phyloP scores from a whole-genome alignment of 129 eudicot genomes.

The Sambucus nigra region DNA sequence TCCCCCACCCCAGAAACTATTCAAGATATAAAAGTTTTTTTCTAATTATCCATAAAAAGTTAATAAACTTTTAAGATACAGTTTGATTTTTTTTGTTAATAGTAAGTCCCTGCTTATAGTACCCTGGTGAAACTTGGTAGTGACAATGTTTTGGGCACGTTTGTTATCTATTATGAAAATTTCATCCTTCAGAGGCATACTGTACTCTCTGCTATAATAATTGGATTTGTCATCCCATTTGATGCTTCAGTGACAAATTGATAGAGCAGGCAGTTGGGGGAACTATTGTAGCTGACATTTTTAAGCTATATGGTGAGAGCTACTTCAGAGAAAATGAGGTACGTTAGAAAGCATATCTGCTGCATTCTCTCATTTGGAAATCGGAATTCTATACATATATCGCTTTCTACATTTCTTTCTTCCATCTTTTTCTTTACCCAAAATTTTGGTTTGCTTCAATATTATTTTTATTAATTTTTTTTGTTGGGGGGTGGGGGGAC shows the following conservation, averaged over 20 bases:
- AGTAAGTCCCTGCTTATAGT: background rate
- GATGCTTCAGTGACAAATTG: conserved; percentile 60
- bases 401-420: no score
- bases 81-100: background rate
- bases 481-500: no score
- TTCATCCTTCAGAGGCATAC: background rate
- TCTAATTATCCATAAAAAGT: no score
- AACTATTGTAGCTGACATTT: conserved; percentile 74
- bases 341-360: background rate
- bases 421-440: no score
- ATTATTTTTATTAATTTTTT: no score
- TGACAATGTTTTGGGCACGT: background rate
- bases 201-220: conserved; percentile 4
- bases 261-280: conserved; percentile 70
- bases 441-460: no score
- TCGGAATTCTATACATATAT: no score
- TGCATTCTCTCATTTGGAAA: no score
- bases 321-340: conserved; percentile 93
- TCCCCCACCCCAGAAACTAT: no score
- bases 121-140: background rate
- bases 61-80: no score
- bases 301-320: conserved; percentile 67
- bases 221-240: conserved; percentile 11
- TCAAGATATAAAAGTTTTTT: no score
- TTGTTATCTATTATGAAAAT: background rate